These are phyloP conservation scores for Cercospora beticola DNA, from an alignment of 2,329 filamentous ascomycete genomes.

Conservation along the genomic window DNA sequence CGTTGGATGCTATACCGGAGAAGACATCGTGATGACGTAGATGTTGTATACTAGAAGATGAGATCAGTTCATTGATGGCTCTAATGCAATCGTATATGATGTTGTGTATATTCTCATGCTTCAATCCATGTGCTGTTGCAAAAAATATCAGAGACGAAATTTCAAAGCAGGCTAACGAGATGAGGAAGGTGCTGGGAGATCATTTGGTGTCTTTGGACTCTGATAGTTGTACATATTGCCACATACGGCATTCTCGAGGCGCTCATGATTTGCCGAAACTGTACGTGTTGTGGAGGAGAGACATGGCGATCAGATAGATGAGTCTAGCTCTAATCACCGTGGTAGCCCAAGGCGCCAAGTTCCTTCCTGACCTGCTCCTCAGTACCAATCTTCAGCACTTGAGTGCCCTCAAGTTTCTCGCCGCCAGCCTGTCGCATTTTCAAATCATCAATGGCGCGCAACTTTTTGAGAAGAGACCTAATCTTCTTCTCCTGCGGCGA, in stretches of 20 bases:
- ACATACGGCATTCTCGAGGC: not conserved
- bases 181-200: not conserved
- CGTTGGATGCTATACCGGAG: slow-evolving; percentile 5
- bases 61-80: not conserved
- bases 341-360: slow-evolving; percentile 47
- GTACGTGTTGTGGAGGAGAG: not conserved
- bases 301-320: not conserved
- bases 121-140: not conserved
- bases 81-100: not conserved
- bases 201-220: not conserved
- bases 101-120: not conserved
- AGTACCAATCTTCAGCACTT: slow-evolving; percentile 96
- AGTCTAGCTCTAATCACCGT: slow-evolving; percentile 22
- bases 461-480: slow-evolving; percentile 90
- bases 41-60: not conserved
- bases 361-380: slow-evolving; percentile 83
- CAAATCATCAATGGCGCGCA: slow-evolving; percentile 93
- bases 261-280: not conserved
- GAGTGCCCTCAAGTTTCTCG: slow-evolving; percentile 96
- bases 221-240: not conserved
- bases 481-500: slow-evolving; percentile 90
- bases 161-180: not conserved
- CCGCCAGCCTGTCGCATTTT: slow-evolving; percentile 94
- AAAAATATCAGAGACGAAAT: not conserved
- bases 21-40: not conserved